Evolutionary conservation across 805 yeast species (phyloP), one percentile per base, ranked within the genome.

Genomic region (Cephaloascus fragrans): DNA sequence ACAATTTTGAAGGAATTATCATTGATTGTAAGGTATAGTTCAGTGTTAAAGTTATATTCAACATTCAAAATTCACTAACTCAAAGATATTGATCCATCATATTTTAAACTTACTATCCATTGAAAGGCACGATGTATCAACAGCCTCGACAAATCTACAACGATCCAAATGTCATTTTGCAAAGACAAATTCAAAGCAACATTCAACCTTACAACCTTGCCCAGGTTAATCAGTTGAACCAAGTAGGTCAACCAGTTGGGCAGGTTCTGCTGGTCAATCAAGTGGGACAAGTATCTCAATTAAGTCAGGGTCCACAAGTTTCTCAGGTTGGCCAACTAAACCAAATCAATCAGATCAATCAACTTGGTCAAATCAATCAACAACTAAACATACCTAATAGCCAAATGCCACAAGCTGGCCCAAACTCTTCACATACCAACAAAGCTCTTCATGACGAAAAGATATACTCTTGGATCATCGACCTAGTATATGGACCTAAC

Each of bases 401-500:
- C 5, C 33, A 31, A 31, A 9, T 31, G 15, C 33, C 33, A 14
- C 8, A 6, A n/a, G 33, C 33, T 14, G 33, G 33, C 33, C 17
- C 33, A n/a, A 14, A 6, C 18, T 14, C 33, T 6, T 14, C 36
- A 6, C n/a, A n/a, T n/a, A 14, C 26, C 8, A 44, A 57, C 17
- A 68, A 72, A 41, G 77, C 81, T 0, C 50, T 77, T 18, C 82
- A 77, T 38, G 95, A 87, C 54, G 85, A 84, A 40, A 83, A 85
- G 51, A 90, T 90, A 4, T 86, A 80, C 56, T 80, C 80, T 43
- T 87, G 96, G 96, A 84, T 93, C 35, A 72, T 82, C 19, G 96
- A 93, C 57, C 68, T 90, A 38, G 87, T 87, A 31, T 81, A 87
- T 43, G 97, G 97, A 1, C 84, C 89, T 19, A 84, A 84, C 50